Evolutionary conservation across 1,284 basidiomycete species (phyloP), one percentile per base, ranked within the genome.

Genomic region (Ustilago cynodontis): DNA sequence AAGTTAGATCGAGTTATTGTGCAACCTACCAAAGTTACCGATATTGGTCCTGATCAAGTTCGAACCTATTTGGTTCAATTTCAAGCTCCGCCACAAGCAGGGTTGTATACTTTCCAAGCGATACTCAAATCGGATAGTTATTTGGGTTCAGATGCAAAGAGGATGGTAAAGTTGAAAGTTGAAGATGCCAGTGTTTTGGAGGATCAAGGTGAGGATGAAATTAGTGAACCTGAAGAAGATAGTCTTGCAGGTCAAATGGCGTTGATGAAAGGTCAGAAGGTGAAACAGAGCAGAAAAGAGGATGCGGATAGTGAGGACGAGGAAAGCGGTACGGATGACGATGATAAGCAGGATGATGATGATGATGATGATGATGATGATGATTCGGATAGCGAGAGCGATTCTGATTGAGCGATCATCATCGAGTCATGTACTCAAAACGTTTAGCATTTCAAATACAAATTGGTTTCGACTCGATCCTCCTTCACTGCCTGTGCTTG

Each of bases 211-310:
- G 14, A 22, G 37, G 82, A 86, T 56, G 81, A 86, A n/a, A 86
- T 86, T 49, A 80, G 77, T 22, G 84, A 86, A 31, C 83, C 84
- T 0, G 84, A 86, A 37, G 84, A 86, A 60, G 84, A 85, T 50
- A 0, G 95, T 26, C 88, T 99, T 52, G 97, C 95, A 3, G 97
- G 97, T 3, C 97, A 99, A 88, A 98, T 99, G 95, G 95, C 96
- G 2, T 90, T 92, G 56, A 96, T 99, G 94, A 91, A 94, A 59
- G 97, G 97, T 6, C 93, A 92, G 16, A 86, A 90, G 41, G 95
- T 98, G 62, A 96, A 95, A 89, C 74, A 70, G 31, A 62, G 50
- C 90, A 88, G 88, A 2, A 37, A 14, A 8, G 53, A 28, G 13
- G 89, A 87, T 31, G 87, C 88, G 54, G 89, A 88, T 37, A 87